Evolutionary conservation across 768 basidiomycete species (phyloP).

Genomic region (Tylopilus subfusipes): DNA sequence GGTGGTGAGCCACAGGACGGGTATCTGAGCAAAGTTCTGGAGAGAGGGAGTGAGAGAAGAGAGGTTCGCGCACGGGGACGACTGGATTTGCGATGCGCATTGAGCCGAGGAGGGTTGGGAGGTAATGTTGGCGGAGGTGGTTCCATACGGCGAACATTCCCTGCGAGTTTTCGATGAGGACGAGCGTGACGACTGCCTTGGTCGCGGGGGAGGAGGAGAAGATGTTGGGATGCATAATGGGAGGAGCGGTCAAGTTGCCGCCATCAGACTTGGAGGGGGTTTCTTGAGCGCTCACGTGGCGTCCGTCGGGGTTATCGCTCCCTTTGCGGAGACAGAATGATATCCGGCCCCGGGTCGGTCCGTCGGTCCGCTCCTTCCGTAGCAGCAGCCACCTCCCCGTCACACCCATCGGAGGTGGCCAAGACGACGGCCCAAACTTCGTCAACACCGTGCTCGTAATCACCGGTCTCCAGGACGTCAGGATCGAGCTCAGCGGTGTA

Average conservation of each 20-base stretch:
- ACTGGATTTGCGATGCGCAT: conserved; percentile 38
- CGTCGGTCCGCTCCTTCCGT: not conserved
- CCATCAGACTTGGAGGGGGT: conserved; percentile 3
- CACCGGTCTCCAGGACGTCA: conserved; percentile 35
- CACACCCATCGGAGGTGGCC: conserved; percentile 30
- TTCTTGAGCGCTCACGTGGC: conserved; percentile 14
- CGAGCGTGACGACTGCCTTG: conserved; percentile 34
- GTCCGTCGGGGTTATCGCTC: conserved; percentile 21
- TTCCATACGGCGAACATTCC: conserved; percentile 44
- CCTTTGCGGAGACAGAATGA: conserved; percentile 6
- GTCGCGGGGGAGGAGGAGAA: conserved; percentile 18
- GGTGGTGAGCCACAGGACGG: conserved; percentile 47
- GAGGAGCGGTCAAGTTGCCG: conserved; percentile 2
- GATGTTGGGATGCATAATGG: conserved; percentile 12
- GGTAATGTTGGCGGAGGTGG: conserved; percentile 46
- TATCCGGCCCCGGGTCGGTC: not conserved
- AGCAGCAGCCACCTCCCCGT: conserved; percentile 22
- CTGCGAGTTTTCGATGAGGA: conserved; percentile 56
- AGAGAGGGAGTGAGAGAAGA: not conserved
- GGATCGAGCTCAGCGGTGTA: conserved; percentile 38
- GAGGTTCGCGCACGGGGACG: conserved; percentile 37
- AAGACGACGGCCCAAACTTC: conserved; percentile 37
- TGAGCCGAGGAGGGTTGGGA: conserved; percentile 41
- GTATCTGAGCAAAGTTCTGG: conserved; percentile 16
- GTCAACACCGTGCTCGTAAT: conserved; percentile 41